Base-by-base conservation (phyloP, 2,329 filamentous ascomycete species). In the Mollisiaceae sp. region DNA sequence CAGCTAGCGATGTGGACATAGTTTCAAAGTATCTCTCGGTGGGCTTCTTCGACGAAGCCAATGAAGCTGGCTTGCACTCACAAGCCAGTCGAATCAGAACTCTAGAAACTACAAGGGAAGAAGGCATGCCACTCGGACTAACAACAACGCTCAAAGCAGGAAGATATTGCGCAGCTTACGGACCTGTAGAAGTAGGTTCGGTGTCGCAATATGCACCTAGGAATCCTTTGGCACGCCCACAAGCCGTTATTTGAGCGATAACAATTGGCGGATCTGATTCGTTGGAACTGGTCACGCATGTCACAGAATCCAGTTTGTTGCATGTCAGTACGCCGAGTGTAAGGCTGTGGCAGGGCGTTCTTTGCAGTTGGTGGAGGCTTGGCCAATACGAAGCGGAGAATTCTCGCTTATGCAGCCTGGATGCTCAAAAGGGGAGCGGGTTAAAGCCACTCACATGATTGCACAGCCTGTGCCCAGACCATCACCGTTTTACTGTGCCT, bases 261-360 rank as follows among this genome's bases (percentile, higher is more conserved):
- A 54, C 27, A 54, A 18, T 32, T 27, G 50, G 6, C 14, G n/a
- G 15, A 12, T 5, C 50, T 54, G 50, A 54, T 54, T 54, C 14
- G 50, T 11, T 35, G 11, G n/a, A 54, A 12, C 20, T 15, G 11
- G 24, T 9, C 22, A 54, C 8, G 22, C 2, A 27, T 54, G 50
- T 54, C 50, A 54, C 18, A 27, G 22, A n/a, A 18, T 54, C n/a
- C 24, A 32, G 50, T 24, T 27, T 32, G 27, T 8, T 35, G 24
- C 22, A 35, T 35, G 24, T 18, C 50, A 32, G 50, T 54, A 18
- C 50, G 50, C 50, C 50, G 50, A 54, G 50, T 54, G 32, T 35
- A 54, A 27, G 50, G 50, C 50, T 54, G 50, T 54, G 14, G 50
- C 50, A 54, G 50, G 50, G 50, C 50, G 50, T 54, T 32, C 15